Conservation (phyloP, 331 rosid species). For the Acacia pycnantha region DNA sequence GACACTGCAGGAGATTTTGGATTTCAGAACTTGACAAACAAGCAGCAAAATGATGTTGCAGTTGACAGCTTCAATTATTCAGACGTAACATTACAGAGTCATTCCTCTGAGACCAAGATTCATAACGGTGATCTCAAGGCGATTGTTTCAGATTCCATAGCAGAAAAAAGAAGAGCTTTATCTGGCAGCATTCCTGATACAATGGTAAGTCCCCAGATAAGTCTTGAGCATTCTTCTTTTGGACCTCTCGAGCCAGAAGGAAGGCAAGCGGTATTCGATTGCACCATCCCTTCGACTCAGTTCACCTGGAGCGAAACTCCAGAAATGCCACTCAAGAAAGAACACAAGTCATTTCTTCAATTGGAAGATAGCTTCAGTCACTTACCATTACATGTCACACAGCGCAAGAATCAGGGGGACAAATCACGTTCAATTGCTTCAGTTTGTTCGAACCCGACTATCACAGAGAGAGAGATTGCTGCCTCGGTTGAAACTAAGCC, state of each 20-base stretch:
- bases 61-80: slow-evolving; percentile 47
- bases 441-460: slow-evolving; percentile 44
- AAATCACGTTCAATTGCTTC: slow-evolving; percentile 52
- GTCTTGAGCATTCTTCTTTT: slow-evolving; percentile 45
- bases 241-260: slow-evolving; percentile 54
- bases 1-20: slow-evolving; percentile 55
- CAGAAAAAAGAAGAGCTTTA: slow-evolving; percentile 46
- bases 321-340: slow-evolving; percentile 38
- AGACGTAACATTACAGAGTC: slow-evolving; percentile 46
- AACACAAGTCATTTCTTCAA: slow-evolving; percentile 46
- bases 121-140: slow-evolving; percentile 48
- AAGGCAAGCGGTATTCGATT: slow-evolving; percentile 43
- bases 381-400: slow-evolving; percentile 45
- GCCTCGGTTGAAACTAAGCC: slow-evolving; percentile 50
- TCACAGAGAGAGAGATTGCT: slow-evolving; percentile 36
- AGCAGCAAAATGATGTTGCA: slow-evolving; percentile 56
- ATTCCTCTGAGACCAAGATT: slow-evolving; percentile 39
- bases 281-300: slow-evolving; percentile 41
- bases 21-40: slow-evolving; percentile 42
- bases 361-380: slow-evolving; percentile 50
- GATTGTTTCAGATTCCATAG: slow-evolving; percentile 42
- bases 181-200: slow-evolving; percentile 42
- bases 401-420: slow-evolving; percentile 44
- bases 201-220: slow-evolving; percentile 32
- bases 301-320: slow-evolving; percentile 57